These are phyloP conservation scores for Aspergillus niger DNA, from an alignment of 2,329 filamentous ascomycete species.

Conservation along the genomic window DNA sequence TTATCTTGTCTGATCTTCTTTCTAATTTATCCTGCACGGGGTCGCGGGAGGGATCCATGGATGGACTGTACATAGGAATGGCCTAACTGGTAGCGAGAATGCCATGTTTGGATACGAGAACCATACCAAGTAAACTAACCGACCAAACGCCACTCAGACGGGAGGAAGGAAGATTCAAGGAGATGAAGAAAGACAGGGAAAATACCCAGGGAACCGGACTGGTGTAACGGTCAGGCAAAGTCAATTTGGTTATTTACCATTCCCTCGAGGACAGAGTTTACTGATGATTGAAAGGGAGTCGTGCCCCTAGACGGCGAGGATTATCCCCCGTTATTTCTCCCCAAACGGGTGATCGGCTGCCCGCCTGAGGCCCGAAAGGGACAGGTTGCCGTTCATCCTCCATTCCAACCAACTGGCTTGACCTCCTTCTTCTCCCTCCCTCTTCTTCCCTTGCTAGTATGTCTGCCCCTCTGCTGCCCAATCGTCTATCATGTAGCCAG, in stretches of 20 bases:
- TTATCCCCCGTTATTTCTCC: not conserved
- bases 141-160: not conserved
- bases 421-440: not conserved
- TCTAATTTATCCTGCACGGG: not conserved
- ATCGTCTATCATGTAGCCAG: constrained; percentile 3
- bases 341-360: not conserved
- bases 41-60: constrained; percentile 5
- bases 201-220: not conserved
- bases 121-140: not conserved
- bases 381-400: not conserved
- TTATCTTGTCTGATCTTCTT: not conserved
- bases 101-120: constrained; percentile 1
- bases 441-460: not conserved
- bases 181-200: not conserved
- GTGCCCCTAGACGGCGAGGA: not conserved
- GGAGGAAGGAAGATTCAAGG: not conserved
- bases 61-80: not conserved
- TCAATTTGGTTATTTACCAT: not conserved
- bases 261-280: not conserved
- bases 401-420: not conserved
- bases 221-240: not conserved
- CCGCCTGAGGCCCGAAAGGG: not conserved
- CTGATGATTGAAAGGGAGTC: not conserved
- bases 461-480: constrained; percentile 2
- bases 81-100: constrained; percentile 7